phyloP scores from a whole-genome alignment of 345 rosid species.

The Pugionium dolabratum region DNA sequence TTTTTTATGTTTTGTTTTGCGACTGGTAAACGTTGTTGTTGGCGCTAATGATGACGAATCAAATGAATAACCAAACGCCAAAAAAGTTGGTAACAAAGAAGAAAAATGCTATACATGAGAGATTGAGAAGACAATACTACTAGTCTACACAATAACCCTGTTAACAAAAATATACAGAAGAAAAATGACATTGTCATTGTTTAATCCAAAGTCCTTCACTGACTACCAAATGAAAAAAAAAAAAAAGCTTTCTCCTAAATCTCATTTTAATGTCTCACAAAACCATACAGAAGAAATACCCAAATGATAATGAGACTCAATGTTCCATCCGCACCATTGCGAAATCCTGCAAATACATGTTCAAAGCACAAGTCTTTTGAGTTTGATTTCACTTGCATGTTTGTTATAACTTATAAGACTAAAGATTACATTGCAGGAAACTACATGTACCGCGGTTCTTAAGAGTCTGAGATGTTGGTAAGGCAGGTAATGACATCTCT shows the following conservation, averaged over 20 bases:
- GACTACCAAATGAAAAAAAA: slow-evolving; percentile 24
- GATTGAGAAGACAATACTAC: slow-evolving; percentile 31
- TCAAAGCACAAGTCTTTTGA: slow-evolving; percentile 1
- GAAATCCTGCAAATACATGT: slow-evolving; percentile 56
- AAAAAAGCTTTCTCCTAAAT: slow-evolving; percentile 15
- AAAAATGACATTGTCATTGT: slow-evolving; percentile 28
- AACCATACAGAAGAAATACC: slow-evolving; percentile 48
- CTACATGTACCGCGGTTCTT: slow-evolving; percentile 58
- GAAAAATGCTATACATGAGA: slow-evolving; percentile 33
- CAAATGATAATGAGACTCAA: slow-evolving; percentile 56
- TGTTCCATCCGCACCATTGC: slow-evolving; percentile 45
- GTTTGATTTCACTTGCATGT: not conserved
- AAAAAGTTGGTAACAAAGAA: not conserved
- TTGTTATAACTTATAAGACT: not conserved
- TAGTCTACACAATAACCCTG: slow-evolving; percentile 26
- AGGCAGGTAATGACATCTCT: slow-evolving; percentile 98
- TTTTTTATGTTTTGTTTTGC: too few relatives aligned
- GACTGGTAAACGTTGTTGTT: too few relatives aligned
- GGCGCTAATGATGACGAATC: not conserved
- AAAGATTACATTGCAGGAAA: slow-evolving; percentile 8
- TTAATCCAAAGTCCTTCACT: slow-evolving; percentile 33
- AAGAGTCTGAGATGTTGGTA: slow-evolving; percentile 76
- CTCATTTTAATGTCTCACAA: slow-evolving; percentile 38
- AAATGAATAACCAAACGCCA: slow-evolving; percentile 6
- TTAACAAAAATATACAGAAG: slow-evolving; percentile 35